Base-by-base conservation (phyloP, 208 protist species). In the Crithidia brevicula region DNA sequence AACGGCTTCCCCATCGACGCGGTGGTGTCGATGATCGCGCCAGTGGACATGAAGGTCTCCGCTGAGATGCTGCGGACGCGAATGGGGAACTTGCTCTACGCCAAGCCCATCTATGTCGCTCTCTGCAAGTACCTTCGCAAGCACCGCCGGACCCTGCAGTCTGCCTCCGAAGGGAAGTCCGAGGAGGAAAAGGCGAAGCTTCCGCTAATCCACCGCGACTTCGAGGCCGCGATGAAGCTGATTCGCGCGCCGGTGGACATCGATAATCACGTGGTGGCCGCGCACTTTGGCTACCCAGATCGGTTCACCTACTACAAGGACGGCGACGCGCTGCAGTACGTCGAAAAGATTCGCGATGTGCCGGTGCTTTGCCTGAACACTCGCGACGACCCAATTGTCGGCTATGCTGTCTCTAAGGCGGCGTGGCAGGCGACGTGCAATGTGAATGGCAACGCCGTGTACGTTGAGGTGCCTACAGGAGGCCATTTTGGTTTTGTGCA, bases 401-500 rank as follows among this genome's bases (percentile, higher is more conserved):
- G 54, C 58, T 60, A 63, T 59, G 69, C 43, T 15, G 33, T 72
- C 27, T 58, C 68, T 3, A 28, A 20, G 53, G 54, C 52, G 25
- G 69, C 59, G 42, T 89, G 86, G 83, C 71, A 85, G 62, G 30
- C 13, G 6, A 33, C 86, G 13, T 58, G 58, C 10, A 58, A 83
- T 36, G 40, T 11, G 11, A 69, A 74, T 51, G 25, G 47, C 18
- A 83, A 84, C 63, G 59, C 83, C 4, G 58, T 72, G 30, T 90
- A 87, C 62, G 74, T 85, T 23, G 78, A 88, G 62, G 77, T 79
- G 50, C 82, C 83, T 0, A 64, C 64, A 2, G 86, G 86, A 22
- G 86, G 86, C 16, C 86, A 93, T 60, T 53, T 93, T 25, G 82
- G 78, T n/a, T 90, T 75, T 50, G 53, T 93, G 15, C 52, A 60